A percentile compares a stretch with the other conserved stretches of the same genome.
Conservation (phyloP, 2,329 filamentous ascomycete species). For the Eutypella sp. region DNA sequence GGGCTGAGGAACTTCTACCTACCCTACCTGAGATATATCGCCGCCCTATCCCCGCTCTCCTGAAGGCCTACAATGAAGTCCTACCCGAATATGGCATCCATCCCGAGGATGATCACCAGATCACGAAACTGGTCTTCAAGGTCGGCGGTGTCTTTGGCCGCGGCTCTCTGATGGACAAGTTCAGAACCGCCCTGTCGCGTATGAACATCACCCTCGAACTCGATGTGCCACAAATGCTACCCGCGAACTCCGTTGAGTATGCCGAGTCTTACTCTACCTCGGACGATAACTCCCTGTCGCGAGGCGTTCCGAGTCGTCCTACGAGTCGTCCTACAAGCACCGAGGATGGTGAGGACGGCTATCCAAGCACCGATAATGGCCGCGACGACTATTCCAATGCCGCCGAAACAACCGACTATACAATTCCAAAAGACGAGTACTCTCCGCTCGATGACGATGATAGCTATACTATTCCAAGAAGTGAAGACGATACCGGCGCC, state of each 20-base stretch:
- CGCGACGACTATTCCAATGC: conserved; percentile 7
- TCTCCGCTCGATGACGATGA: not conserved
- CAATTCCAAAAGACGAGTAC: not conserved
- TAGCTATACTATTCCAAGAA: not conserved
- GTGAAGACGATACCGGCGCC: conserved; percentile 1
- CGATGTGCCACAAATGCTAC: conserved; percentile 20
- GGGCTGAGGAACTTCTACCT: conserved; percentile 61
- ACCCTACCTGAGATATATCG: conserved; percentile 54
- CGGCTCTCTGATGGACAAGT: conserved; percentile 60
- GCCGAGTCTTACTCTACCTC: conserved; percentile 17
- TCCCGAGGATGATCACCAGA: conserved; percentile 68
- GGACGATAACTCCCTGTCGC: conserved; percentile 9
- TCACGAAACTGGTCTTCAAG: conserved; percentile 73
- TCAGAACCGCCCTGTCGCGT: conserved; percentile 60
- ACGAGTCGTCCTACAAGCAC: not conserved
- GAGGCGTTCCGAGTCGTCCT: conserved; percentile 13
- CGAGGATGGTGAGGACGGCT: conserved; percentile 1
- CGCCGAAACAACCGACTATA: conserved; percentile 2
- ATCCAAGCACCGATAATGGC: conserved; percentile 8
- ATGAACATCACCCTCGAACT: conserved; percentile 71
- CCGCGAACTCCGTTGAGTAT: conserved; percentile 24
- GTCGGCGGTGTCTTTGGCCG: conserved; percentile 62
- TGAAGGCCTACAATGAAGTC: conserved; percentile 73
- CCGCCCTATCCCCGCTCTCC: conserved; percentile 71
- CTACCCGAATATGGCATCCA: conserved; percentile 67